A percentile compares a stretch with the other conserved stretches of the same genome.
Conservation (phyloP, 2,329 filamentous ascomycete genomes). For the Coniella vitis region DNA sequence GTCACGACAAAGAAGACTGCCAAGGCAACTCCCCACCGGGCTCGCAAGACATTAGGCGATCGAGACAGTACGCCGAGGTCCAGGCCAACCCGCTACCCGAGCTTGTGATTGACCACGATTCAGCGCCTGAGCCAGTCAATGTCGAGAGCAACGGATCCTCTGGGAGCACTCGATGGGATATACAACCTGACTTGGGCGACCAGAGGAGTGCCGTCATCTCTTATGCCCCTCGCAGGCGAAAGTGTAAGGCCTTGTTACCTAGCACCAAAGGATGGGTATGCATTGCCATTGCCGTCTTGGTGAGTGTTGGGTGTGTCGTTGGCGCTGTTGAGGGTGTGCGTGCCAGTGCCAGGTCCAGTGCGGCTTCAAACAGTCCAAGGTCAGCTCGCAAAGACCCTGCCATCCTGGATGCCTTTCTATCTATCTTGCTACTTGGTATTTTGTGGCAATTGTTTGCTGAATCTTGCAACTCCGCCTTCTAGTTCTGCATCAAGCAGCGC, state of each 20-base stretch:
- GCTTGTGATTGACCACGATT: neutral
- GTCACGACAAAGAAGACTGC: neutral
- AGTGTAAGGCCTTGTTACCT: no score
- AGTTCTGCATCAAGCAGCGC: neutral
- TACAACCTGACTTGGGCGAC: constrained; percentile 8
- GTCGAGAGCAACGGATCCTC: neutral
- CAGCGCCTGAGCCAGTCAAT: constrained; percentile 2
- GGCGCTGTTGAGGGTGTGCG: no score
- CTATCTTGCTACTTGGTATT: neutral
- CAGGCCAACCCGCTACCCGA: constrained; percentile 9
- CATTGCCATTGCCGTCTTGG: no score
- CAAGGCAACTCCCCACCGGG: no score
- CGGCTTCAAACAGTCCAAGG: neutral
- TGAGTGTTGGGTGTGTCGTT: no score
- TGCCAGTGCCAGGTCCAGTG: no score
- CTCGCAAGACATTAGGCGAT: neutral
- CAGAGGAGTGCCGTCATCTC: constrained; percentile 6
- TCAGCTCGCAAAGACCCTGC: neutral
- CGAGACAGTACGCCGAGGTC: constrained; percentile 9
- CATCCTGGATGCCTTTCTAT: neutral
- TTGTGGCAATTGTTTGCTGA: neutral
- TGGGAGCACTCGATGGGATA: constrained; percentile 1
- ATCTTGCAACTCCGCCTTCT: neutral
- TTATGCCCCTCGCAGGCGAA: neutral
- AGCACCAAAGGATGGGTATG: no score